Evolutionary conservation across 2,329 filamentous ascomycete species (phyloP), one percentile per base, ranked within the genome.

Genomic region (Talaromyces sp.): DNA sequence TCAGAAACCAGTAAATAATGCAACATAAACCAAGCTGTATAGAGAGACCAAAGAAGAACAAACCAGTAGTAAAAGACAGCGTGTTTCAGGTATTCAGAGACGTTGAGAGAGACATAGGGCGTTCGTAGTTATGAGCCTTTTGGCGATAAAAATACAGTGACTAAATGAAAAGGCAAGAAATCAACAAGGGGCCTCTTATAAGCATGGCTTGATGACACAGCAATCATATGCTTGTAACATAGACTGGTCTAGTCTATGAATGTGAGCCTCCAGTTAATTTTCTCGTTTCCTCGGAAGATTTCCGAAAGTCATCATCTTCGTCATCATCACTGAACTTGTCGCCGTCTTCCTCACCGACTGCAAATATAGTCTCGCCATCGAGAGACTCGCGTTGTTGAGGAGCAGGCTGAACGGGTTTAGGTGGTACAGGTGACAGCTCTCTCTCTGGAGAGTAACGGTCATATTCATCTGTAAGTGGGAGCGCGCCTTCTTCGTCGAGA

Each of bases 351-450:
- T 88, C 87, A 11, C 93, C 94, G 11, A 98, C 91, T 1, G 94
- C 94, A 73, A 98, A 98, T 68, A 98, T 96, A 0, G 93, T 97
- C 80, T 98, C 95, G 11, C 93, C 93, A 68, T 98, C 93, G 38
- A 91, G 80, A 60, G 87, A 89, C 67, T 89, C 82, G 71, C 86
- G 77, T 66, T 85, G 82, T 56, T 84, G 80, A 27, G 80, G 69
- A 73, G 78, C 65, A 73, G 84, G 76, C 79, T 84, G 81, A 61
- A 78, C 71, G 27, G 85, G 85, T 58, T 85, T 85, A 2, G 88
- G 79, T 43, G 77, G 75, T 19, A 78, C 72, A 29, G 78, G 77
- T 5, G 77, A 79, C 56, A 78, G 70, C 56, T 78, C 77, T 54
- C 76, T 76, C 38, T 71, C 74, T 64, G 66, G 70, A 51, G 68